Percentiles rank a stretch among this genome's conserved stretches.
phyloP scores from a whole-genome alignment of 257 asterid genomes.

The Fraxinus excelsior region DNA sequence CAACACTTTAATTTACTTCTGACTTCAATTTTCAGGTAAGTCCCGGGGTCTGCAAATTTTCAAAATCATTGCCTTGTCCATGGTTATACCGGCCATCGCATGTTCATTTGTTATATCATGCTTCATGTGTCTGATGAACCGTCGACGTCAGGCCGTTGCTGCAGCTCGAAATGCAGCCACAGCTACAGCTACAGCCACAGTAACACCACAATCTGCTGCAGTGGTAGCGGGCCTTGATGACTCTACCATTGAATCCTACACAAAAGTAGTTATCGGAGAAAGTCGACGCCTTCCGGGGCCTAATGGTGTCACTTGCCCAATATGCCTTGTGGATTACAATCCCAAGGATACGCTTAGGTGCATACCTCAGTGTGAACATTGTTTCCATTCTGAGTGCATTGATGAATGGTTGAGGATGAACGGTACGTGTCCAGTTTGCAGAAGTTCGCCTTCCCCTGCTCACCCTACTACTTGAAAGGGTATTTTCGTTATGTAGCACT shows the following conservation, averaged over 20 bases:
- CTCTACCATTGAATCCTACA: conserved; percentile 69
- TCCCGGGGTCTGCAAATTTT: conserved; percentile 29
- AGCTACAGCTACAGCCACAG: no score
- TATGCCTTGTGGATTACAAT: conserved; percentile 42
- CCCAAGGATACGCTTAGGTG: conserved; percentile 37
- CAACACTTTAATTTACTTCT: background rate
- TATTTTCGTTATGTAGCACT: background rate
- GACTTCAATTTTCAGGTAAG: conserved; percentile 27
- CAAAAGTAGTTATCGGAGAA: conserved; percentile 64
- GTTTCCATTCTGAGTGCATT: conserved; percentile 46
- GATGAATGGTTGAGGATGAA: conserved; percentile 39
- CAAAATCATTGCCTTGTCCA: conserved; percentile 43
- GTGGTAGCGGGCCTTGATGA: conserved; percentile 53
- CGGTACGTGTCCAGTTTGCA: conserved; percentile 41
- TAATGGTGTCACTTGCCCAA: conserved; percentile 39
- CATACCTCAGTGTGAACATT: conserved; percentile 44
- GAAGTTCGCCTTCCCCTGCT: conserved; percentile 32
- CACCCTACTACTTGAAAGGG: conserved; percentile 1
- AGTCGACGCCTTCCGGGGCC: conserved; percentile 70
- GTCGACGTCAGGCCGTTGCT: conserved; percentile 13
- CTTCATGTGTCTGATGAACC: conserved; percentile 31
- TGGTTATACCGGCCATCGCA: conserved; percentile 42
- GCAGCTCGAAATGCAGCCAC: conserved; percentile 25
- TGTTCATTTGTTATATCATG: conserved; percentile 37
- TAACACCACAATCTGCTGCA: conserved; percentile 17